phyloP scores from a whole-genome alignment of 2,329 filamentous ascomycete species.

The Colletotrichum filicis region DNA sequence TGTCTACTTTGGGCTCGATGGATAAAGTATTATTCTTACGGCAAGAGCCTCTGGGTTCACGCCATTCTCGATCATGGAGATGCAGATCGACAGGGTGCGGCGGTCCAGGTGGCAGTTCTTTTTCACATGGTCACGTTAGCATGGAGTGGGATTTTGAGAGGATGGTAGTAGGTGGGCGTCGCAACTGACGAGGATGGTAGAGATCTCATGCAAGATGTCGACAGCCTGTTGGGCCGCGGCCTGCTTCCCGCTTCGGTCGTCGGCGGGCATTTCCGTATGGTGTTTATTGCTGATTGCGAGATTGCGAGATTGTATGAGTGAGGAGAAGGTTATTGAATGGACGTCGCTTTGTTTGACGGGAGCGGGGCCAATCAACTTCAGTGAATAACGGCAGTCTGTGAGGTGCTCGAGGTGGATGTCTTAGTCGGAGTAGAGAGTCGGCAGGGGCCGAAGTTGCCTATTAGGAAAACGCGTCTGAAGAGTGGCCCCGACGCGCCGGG shows the following conservation, averaged over 20 bases:
- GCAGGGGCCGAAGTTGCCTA: conserved; percentile 8
- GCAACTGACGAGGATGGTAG: conserved; percentile 82
- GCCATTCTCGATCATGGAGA: conserved; percentile 96
- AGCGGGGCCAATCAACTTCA: neutral
- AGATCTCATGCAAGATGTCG: conserved; percentile 85
- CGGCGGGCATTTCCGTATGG: conserved; percentile 32
- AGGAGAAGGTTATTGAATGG: neutral
- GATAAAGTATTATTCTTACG: conserved; percentile 62
- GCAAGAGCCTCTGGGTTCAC: conserved; percentile 95
- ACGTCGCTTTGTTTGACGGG: conserved; percentile 1
- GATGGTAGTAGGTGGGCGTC: neutral
- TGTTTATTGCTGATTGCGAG: neutral
- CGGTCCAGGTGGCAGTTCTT: conserved; percentile 96
- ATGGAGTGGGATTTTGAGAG: neutral
- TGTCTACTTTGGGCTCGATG: neutral
- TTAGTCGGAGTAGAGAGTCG: neutral
- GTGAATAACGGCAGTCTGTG: too few relatives aligned
- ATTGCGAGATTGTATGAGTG: neutral
- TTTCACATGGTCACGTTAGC: conserved; percentile 25
- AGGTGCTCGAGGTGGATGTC: neutral
- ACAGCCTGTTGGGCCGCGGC: conserved; percentile 84
- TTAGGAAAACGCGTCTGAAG: conserved; percentile 23
- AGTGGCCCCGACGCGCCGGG: conserved; percentile 25
- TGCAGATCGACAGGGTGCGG: conserved; percentile 91
- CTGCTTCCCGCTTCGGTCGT: conserved; percentile 72